A percentile compares a stretch with the other conserved stretches of the same genome.
phyloP scores from a whole-genome alignment of 345 rosid species.

The Camelina laxa region DNA sequence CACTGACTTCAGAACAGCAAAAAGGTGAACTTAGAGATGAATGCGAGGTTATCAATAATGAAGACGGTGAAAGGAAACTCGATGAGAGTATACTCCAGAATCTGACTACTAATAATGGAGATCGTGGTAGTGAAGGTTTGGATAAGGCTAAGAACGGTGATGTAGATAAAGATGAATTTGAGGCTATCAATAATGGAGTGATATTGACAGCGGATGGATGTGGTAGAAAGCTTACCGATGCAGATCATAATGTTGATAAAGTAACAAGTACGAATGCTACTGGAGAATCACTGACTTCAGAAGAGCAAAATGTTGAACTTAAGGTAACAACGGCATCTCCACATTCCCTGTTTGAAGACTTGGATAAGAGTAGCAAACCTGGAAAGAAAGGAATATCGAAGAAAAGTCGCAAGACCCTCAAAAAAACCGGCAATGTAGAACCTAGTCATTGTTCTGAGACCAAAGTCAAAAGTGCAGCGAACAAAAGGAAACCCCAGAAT shows the following conservation, averaged over 20 bases:
- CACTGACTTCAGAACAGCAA: conserved; percentile 28
- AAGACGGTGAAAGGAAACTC: neutral
- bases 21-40: conserved; percentile 9
- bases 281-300: conserved; percentile 21
- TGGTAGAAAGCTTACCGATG: conserved; percentile 16
- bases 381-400: conserved; percentile 14
- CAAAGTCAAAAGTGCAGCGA: conserved; percentile 1
- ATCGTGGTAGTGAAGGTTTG: conserved; percentile 7
- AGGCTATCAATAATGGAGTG: conserved; percentile 13
- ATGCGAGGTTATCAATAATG: neutral
- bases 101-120: neutral
- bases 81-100: neutral
- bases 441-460: neutral
- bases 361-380: conserved; percentile 8
- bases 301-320: conserved; percentile 11
- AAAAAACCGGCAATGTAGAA: neutral
- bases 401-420: conserved; percentile 3
- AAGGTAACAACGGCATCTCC: conserved; percentile 17
- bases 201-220: conserved; percentile 29
- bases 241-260: conserved; percentile 14
- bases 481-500: neutral
- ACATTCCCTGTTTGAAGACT: conserved; percentile 11
- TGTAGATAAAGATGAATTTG: conserved; percentile 11
- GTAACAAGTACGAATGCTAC: conserved; percentile 10
- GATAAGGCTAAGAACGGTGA: conserved; percentile 10